Conservation (phyloP, 805 yeast species). For the Saccharomycopsis schoenii region DNA sequence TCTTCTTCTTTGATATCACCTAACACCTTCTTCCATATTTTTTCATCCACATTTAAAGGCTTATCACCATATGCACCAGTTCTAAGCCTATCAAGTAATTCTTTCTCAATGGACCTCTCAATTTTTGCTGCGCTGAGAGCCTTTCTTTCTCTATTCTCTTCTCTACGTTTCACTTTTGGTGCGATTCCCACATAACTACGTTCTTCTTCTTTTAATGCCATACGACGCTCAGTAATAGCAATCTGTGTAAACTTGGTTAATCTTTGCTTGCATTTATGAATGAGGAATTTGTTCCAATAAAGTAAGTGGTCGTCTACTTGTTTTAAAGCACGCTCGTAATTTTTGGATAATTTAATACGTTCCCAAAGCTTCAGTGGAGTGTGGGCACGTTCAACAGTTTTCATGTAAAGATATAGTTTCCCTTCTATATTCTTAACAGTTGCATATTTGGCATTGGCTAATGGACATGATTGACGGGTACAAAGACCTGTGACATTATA, state of each 20-base stretch:
- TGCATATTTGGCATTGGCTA: conserved; percentile 89
- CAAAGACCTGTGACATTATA: conserved; percentile 94
- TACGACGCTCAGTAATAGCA: conserved; percentile 86
- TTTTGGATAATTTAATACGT: conserved; percentile 79
- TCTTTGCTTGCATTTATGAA: conserved; percentile 93
- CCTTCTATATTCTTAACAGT: conserved; percentile 79
- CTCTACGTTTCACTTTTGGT: conserved; percentile 92
- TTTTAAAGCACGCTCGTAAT: conserved; percentile 75
- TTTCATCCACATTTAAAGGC: conserved; percentile 93
- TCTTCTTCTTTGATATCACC: conserved; percentile 54
- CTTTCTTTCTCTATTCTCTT: conserved; percentile 88
- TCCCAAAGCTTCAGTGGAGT: conserved; percentile 94
- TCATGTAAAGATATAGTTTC: conserved; percentile 77
- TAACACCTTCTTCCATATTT: conserved; percentile 89
- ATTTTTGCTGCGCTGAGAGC: conserved; percentile 95
- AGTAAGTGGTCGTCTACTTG: conserved; percentile 82
- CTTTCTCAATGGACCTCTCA: conserved; percentile 94
- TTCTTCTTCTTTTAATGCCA: conserved; percentile 75
- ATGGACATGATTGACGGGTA: conserved; percentile 87
- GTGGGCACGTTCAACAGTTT: conserved; percentile 96
- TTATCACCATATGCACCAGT: conserved; percentile 98
- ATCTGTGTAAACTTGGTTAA: conserved; percentile 91
- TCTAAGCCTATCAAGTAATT: conserved; percentile 86
- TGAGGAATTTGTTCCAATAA: conserved; percentile 87
- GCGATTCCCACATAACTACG: conserved; percentile 88